Evolutionary conservation across 2,329 filamentous ascomycete genomes (phyloP).

Genomic region (Sclerotinia subarctica): DNA sequence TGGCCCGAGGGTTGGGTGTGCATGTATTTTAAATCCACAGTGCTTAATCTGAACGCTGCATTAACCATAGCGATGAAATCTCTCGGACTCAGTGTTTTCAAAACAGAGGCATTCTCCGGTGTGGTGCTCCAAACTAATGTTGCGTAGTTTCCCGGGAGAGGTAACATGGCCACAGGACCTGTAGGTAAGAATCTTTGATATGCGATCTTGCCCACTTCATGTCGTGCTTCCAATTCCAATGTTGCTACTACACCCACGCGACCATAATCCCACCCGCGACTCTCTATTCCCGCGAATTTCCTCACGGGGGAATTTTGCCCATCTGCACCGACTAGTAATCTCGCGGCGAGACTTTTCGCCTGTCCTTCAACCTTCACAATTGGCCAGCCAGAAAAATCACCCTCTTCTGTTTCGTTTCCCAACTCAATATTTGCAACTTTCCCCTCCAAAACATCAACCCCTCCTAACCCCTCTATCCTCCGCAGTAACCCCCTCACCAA

Average conservation of each 20-base stretch:
- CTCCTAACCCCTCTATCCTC: constrained; percentile 66
- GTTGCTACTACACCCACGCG: constrained; percentile 91
- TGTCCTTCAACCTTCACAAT: constrained; percentile 68
- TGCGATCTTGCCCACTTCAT: constrained; percentile 62
- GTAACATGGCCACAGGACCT: constrained; percentile 87
- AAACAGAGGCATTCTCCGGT: constrained; percentile 68
- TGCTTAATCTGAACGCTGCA: constrained; percentile 79
- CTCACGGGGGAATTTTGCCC: constrained; percentile 93
- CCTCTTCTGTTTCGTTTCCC: constrained; percentile 63
- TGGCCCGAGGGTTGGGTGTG: constrained; percentile 60
- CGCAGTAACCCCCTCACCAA: constrained; percentile 74
- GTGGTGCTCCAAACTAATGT: constrained; percentile 96
- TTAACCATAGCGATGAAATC: constrained; percentile 90
- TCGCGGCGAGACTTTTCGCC: constrained; percentile 64
- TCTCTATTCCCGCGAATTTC: constrained; percentile 80
- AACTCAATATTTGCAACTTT: constrained; percentile 77
- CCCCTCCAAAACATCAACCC: constrained; percentile 68
- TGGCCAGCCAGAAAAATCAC: constrained; percentile 85
- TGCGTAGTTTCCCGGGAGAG: constrained; percentile 76
- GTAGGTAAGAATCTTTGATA: constrained; percentile 95
- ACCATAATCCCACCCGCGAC: constrained; percentile 88
- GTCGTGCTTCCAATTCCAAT: constrained; percentile 65
- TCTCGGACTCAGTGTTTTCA: constrained; percentile 69
- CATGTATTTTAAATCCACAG: constrained; percentile 80
- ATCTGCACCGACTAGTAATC: constrained; percentile 87